Evolutionary conservation across 352 stramenopile species (phyloP), one percentile per base, ranked within the genome.

Genomic region (Phytopythium vexans): DNA sequence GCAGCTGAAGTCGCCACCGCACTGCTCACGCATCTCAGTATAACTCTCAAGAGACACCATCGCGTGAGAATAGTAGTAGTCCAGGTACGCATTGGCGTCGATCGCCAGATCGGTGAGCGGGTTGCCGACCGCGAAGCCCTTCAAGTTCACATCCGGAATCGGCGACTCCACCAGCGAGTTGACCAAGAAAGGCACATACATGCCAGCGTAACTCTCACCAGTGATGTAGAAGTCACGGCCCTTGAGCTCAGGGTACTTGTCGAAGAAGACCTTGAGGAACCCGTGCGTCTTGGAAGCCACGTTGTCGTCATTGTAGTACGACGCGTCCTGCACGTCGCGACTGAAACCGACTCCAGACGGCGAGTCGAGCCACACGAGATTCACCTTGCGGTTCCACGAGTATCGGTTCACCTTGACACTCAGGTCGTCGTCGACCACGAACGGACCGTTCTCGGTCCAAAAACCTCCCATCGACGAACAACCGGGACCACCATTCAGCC

Each of bases 161-260:
- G 81, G 82, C 40, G 73, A 67, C 16, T 77, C 66, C 8, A 97
- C 72, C 32, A 97, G 60, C 16, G 78, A 54, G 42, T 92, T 61
- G 7, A 94, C 81, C 0, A 96, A 61, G 56, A 75, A 95, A 32
- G 89, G 87, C 51, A 97, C 92, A 77, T 97, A 97, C 66, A 96
- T 89, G 0, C 89, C 89, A 3, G 84, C 84, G 62, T 94, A 94
- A 38, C 74, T 89, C 55, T 94, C 84, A 11, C 84, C 84, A 7
- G 83, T 86, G 43, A 94, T 87, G 69, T 88, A 94, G 57, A 93
- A 91, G 14, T 86, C 65, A 41, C 83, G 83, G 45, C 71, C 64
- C 41, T 82, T 61, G 39, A 94, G 85, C 39, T 90, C 72, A 14
- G 76, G 66, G 55, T 85, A 89, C 58, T 91, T 82, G 38, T 58